These are phyloP conservation scores for Alternaria gaisen DNA, from an alignment of 2,329 filamentous ascomycete genomes.

Conservation along the genomic window DNA sequence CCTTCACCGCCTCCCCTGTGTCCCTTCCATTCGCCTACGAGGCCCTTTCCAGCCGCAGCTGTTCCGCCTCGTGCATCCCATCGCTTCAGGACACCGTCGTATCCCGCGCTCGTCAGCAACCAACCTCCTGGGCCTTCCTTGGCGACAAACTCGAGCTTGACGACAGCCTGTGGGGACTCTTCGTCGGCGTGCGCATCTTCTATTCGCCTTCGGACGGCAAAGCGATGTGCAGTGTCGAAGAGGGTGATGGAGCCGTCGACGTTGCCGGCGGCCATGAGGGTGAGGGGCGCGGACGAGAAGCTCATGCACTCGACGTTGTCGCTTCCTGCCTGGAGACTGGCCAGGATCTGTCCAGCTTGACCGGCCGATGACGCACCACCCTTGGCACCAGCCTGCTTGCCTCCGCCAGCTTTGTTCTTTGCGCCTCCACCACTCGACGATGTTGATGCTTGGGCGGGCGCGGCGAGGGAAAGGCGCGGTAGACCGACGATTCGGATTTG, in stretches of 20 bases:
- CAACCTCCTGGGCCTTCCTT: conserved; percentile 58
- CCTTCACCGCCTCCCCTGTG: conserved; percentile 86
- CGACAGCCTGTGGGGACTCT: conserved; percentile 84
- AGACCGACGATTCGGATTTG: conserved; percentile 85
- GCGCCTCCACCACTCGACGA: conserved; percentile 56
- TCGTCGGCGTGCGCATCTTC: conserved; percentile 76
- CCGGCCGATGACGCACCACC: conserved; percentile 51
- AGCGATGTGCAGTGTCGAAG: conserved; percentile 86
- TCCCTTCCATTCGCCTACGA: conserved; percentile 88
- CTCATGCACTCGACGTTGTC: conserved; percentile 81
- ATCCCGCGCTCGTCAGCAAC: conserved; percentile 85
- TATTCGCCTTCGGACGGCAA: conserved; percentile 85
- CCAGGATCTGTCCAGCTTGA: conserved; percentile 77
- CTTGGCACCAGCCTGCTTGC: conserved; percentile 55
- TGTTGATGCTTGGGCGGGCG: conserved; percentile 44
- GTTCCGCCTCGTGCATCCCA: conserved; percentile 84
- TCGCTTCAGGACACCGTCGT: conserved; percentile 88
- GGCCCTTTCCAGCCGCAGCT: conserved; percentile 70
- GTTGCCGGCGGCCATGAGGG: conserved; percentile 68
- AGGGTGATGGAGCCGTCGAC: conserved; percentile 78
- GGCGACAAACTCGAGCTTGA: conserved; percentile 88
- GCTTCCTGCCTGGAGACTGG: conserved; percentile 79
- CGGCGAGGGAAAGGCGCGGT: conserved; percentile 65
- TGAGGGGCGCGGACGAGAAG: conserved; percentile 69
- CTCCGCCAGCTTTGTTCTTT: conserved; percentile 59